Percentiles rank a stretch among this genome's conserved stretches.
Conservation (phyloP, 768 basidiomycete genomes). For the Rhodocollybia butyracea region DNA sequence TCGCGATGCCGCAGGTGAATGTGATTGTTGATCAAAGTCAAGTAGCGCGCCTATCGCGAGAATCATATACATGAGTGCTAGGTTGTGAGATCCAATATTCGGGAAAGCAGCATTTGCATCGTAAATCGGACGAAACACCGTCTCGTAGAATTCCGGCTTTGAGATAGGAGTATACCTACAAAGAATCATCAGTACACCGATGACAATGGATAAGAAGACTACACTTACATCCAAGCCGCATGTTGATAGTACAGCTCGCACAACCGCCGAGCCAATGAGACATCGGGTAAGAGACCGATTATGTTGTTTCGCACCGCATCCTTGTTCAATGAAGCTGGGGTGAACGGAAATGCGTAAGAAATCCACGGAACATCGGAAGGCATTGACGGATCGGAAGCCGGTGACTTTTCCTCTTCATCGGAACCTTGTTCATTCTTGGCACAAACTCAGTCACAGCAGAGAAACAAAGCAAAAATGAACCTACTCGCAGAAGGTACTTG, state of each 20-base stretch:
- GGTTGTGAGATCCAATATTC: conserved; percentile 45
- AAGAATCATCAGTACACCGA: conserved; percentile 1
- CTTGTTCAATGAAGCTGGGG: conserved; percentile 35
- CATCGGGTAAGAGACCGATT: conserved; percentile 42
- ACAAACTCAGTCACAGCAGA: conserved; percentile 1
- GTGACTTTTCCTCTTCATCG: conserved; percentile 46
- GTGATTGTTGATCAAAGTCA: conserved; percentile 52
- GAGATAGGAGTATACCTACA: conserved; percentile 66
- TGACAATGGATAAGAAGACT: neutral
- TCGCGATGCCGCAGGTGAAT: conserved; percentile 52
- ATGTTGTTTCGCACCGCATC: conserved; percentile 43
- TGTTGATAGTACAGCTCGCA: conserved; percentile 59
- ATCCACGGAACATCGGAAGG: conserved; percentile 59
- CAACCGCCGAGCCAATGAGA: conserved; percentile 33
- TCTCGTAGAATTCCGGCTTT: conserved; percentile 52
- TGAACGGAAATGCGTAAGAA: conserved; percentile 58
- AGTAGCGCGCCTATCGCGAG: conserved; percentile 62
- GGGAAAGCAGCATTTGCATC: conserved; percentile 34
- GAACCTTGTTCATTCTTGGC: conserved; percentile 55
- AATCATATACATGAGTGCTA: conserved; percentile 62
- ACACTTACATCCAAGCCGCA: conserved; percentile 68
- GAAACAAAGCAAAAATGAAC: conserved; percentile 10
- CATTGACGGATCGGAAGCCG: conserved; percentile 34
- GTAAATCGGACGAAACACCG: conserved; percentile 52
- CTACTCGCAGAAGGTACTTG: conserved; percentile 65